A percentile compares a stretch with the other conserved stretches of the same genome.
phyloP scores from a whole-genome alignment of 2,329 filamentous ascomycete species.

The Scedosporium dehoogii region DNA sequence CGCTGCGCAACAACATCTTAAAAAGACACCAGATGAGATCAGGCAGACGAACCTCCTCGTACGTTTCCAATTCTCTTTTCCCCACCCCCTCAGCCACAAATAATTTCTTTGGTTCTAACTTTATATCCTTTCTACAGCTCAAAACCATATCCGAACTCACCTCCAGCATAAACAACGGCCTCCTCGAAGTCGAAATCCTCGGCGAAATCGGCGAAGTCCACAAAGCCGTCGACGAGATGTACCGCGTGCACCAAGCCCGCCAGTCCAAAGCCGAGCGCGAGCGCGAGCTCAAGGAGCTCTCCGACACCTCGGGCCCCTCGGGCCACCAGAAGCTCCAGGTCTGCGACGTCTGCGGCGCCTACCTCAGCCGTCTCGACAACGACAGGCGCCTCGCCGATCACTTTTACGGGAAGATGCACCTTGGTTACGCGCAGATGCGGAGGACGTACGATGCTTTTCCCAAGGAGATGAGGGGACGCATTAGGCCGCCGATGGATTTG shows the following conservation, averaged over 20 bases:
- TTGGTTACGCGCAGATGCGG: constrained; percentile 96
- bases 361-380: constrained; percentile 85
- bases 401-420: constrained; percentile 99
- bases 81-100: accelerated
- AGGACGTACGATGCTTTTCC: constrained; percentile 83
- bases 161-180: constrained; percentile 67
- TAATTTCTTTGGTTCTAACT: constrained; percentile 9
- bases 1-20: constrained; percentile 73
- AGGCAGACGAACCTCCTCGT: constrained; percentile 82
- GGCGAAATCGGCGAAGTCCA: constrained; percentile 74
- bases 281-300: constrained; percentile 78
- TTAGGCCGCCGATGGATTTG: constrained; percentile 35
- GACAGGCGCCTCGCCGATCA: constrained; percentile 90
- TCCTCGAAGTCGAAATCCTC: constrained; percentile 78
- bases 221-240: constrained; percentile 77
- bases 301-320: constrained; percentile 83
- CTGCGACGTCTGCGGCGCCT: constrained; percentile 96
- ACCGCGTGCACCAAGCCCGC: constrained; percentile 71
- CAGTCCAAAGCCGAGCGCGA: constrained; percentile 76
- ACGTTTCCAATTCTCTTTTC: constrained; percentile 9
- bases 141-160: constrained; percentile 77
- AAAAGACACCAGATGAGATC: constrained; percentile 98
- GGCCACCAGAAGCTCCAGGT: constrained; percentile 98
- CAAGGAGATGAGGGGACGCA: constrained; percentile 71
- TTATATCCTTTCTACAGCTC: constrained; percentile 29